phyloP scores from a whole-genome alignment of 2,329 filamentous ascomycete species.

The Fusarium haematococcum region DNA sequence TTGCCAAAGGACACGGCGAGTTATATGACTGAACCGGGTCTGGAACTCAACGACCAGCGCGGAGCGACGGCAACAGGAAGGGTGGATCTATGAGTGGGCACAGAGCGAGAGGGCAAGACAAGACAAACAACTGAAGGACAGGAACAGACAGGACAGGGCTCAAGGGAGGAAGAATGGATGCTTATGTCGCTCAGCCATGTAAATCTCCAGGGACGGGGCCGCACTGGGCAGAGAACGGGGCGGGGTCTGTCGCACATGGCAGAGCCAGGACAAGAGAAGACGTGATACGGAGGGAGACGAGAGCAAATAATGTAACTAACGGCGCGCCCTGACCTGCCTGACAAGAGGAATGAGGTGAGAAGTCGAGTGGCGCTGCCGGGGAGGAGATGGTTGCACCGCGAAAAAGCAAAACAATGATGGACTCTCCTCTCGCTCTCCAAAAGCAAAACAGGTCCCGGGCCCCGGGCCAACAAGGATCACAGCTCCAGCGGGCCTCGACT shows the following conservation, averaged over 20 bases:
- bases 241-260: conserved; percentile 41
- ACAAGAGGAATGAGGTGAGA: conserved; percentile 40
- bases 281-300: conserved; percentile 36
- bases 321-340: conserved; percentile 25
- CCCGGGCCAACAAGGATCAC: conserved; percentile 34
- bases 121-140: not conserved
- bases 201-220: conserved; percentile 23
- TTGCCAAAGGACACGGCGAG: conserved; percentile 21
- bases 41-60: conserved; percentile 35
- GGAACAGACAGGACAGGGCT: not conserved
- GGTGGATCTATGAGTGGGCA: conserved; percentile 32
- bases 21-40: conserved; percentile 35
- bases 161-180: conserved; percentile 37
- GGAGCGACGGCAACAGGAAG: conserved; percentile 10
- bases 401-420: conserved; percentile 42
- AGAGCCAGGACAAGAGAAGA: conserved; percentile 27
- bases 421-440: conserved; percentile 11
- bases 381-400: conserved; percentile 40
- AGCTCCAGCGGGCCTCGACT: conserved; percentile 31
- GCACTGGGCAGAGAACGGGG: conserved; percentile 27
- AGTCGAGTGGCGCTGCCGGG: conserved; percentile 40
- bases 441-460: conserved; percentile 23
- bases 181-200: conserved; percentile 32
- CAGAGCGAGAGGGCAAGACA: conserved; percentile 25
- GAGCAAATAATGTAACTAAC: conserved; percentile 40